Evolutionary conservation across 176 grass and related monocot species (phyloP).

Genomic region (Aegilops sharonensis): DNA sequence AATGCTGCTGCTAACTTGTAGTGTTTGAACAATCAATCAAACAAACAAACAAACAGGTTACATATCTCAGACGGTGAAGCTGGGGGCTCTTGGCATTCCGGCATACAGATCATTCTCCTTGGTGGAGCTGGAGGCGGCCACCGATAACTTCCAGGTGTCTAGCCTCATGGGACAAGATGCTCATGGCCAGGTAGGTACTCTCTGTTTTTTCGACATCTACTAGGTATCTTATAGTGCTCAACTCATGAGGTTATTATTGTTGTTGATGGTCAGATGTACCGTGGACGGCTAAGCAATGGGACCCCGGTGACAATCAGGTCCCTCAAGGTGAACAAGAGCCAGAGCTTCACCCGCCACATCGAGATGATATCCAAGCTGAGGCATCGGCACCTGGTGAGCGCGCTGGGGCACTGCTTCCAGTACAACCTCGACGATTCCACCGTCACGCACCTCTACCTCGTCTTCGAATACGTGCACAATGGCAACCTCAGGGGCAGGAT

Average conservation of each 20-base stretch:
- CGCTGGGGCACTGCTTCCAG: constrained; percentile 74
- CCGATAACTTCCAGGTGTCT: constrained; percentile 65
- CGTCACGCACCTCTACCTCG: constrained; percentile 52
- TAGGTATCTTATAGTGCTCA: no score
- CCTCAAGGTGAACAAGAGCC: constrained; percentile 54
- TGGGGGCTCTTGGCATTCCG: constrained; percentile 68
- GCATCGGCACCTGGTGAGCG: constrained; percentile 78
- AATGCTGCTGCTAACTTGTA: no score
- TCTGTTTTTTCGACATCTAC: no score
- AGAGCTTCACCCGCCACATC: constrained; percentile 70
- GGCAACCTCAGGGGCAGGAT: constrained; percentile 75
- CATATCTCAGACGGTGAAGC: constrained; percentile 63
- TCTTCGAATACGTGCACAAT: constrained; percentile 76
- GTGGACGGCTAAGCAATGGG: constrained; percentile 58
- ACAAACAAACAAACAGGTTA: constrained; percentile 45
- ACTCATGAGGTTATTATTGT: no score
- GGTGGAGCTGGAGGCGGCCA: constrained; percentile 82
- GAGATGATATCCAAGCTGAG: constrained; percentile 79
- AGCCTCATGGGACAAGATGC: constrained; percentile 59
- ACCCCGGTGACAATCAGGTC: constrained; percentile 58
- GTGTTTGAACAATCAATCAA: no score
- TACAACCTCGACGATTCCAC: constrained; percentile 61
- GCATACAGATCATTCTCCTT: constrained; percentile 66
- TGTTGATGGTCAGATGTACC: constrained; percentile 50
- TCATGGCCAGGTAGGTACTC: constrained; percentile 56